phyloP scores from a whole-genome alignment of 805 yeast species.

The Hanseniaspora singularis region DNA sequence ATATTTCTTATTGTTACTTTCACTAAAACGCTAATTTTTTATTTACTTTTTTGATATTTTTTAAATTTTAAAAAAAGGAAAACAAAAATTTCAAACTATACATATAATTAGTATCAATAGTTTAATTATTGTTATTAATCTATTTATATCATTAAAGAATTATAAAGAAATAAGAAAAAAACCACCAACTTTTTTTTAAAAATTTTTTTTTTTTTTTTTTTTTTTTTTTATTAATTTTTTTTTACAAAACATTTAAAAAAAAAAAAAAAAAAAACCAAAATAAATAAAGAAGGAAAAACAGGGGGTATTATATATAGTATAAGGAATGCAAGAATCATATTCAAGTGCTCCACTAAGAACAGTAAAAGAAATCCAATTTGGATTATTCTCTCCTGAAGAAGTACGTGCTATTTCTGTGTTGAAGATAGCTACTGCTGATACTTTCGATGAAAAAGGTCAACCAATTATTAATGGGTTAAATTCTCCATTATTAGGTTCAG shows the following conservation, averaged over 20 bases:
- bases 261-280: conserved; percentile 11
- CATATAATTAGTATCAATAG: too few relatives aligned
- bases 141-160: too few relatives aligned
- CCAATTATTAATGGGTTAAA: conserved; percentile 95
- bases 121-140: too few relatives aligned
- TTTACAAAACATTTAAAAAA: conserved; percentile 3
- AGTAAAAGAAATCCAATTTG: conserved; percentile 96
- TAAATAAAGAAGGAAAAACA: background rate
- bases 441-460: conserved; percentile 96
- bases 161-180: background rate
- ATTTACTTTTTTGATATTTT: too few relatives aligned
- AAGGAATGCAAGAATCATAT: conserved; percentile 41
- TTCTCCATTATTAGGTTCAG: conserved; percentile 94
- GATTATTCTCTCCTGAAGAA: conserved; percentile 95
- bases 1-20: too few relatives aligned
- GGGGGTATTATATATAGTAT: background rate
- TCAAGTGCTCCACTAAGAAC: conserved; percentile 98
- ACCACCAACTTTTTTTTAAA: background rate
- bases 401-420: conserved; percentile 95
- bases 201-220: background rate
- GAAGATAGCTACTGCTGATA: conserved; percentile 94
- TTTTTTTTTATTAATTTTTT: background rate
- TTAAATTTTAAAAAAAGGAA: too few relatives aligned
- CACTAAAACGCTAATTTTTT: too few relatives aligned
- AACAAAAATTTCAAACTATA: too few relatives aligned